Conservation (phyloP, 2,329 filamentous ascomycete species). For the Tolypocladium endophyticum region DNA sequence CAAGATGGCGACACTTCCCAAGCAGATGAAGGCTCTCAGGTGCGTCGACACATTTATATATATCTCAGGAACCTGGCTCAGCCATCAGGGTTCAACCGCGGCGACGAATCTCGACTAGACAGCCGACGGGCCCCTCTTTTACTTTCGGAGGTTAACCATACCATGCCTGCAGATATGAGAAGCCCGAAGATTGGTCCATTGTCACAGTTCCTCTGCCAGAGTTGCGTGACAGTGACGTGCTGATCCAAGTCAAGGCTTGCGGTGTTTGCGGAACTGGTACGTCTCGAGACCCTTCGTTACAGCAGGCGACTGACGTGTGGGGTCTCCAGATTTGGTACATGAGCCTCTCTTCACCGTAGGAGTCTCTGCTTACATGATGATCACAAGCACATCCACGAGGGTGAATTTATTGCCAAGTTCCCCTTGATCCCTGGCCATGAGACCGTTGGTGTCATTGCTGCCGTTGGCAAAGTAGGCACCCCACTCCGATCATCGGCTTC, state of each 20-base stretch:
- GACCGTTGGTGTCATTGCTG: slow-evolving; percentile 55
- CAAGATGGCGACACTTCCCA: slow-evolving; percentile 30
- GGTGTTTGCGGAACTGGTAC: slow-evolving; percentile 50
- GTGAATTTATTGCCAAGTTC: slow-evolving; percentile 55
- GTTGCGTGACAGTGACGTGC: slow-evolving; percentile 47
- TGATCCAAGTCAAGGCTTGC: slow-evolving; percentile 58
- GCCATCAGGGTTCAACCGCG: slow-evolving; percentile 11
- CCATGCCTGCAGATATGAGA: slow-evolving; percentile 37
- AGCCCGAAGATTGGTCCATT: slow-evolving; percentile 50
- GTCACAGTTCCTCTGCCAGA: slow-evolving; percentile 52
- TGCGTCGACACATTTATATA: slow-evolving; percentile 20
- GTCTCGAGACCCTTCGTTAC: slow-evolving; percentile 11
- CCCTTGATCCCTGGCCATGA: slow-evolving; percentile 60
- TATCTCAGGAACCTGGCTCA: not conserved
- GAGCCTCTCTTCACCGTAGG: not conserved
- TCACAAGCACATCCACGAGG: slow-evolving; percentile 49
- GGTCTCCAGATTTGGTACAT: slow-evolving; percentile 26
- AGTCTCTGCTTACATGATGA: not conserved
- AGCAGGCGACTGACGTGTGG: slow-evolving; percentile 7
- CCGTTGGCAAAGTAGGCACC: slow-evolving; percentile 30
- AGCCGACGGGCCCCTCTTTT: not conserved
- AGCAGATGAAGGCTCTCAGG: slow-evolving; percentile 53
- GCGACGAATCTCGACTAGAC: not conserved
- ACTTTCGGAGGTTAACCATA: not conserved
- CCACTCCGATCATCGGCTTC: not conserved